Conservation (phyloP, 169 alveolate species). For the Neospora caninum region DNA sequence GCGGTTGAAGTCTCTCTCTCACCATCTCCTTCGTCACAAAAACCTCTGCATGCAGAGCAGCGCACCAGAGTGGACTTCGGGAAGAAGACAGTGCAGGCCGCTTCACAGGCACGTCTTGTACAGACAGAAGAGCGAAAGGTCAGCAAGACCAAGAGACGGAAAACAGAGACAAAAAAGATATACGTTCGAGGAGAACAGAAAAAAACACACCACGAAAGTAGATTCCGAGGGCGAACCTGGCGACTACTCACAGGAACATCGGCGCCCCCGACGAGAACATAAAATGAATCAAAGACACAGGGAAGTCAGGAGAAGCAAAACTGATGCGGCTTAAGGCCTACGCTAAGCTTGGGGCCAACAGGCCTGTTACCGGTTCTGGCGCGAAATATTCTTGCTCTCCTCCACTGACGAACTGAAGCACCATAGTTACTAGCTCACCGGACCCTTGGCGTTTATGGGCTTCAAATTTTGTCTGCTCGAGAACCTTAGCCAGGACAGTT, state of each 20-base stretch:
- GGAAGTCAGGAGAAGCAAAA: no score
- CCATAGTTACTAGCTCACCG: background rate
- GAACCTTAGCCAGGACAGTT: constrained; percentile 54
- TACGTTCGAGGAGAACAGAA: background rate
- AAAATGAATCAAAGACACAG: no score
- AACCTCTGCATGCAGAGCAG: constrained; percentile 1
- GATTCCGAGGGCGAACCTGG: background rate
- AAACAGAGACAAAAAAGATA: background rate
- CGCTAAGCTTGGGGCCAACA: no score
- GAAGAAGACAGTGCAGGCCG: background rate
- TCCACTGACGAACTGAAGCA: background rate
- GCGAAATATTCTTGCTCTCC: no score
- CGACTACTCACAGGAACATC: no score
- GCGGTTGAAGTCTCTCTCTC: constrained; percentile 17
- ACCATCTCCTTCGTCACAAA: constrained; percentile 41
- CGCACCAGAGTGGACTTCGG: background rate
- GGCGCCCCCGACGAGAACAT: no score
- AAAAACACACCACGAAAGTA: background rate
- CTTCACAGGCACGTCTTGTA: background rate
- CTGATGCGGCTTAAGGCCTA: no score
- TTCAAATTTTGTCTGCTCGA: constrained; percentile 53
- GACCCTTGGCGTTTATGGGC: background rate
- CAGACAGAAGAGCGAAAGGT: background rate
- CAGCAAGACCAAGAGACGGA: background rate
- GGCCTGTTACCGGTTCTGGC: no score